A percentile compares a stretch with the other conserved stretches of the same genome.
Evolutionary conservation across 306 rosid species (phyloP).

Genomic region (Erythrophleum fordii): DNA sequence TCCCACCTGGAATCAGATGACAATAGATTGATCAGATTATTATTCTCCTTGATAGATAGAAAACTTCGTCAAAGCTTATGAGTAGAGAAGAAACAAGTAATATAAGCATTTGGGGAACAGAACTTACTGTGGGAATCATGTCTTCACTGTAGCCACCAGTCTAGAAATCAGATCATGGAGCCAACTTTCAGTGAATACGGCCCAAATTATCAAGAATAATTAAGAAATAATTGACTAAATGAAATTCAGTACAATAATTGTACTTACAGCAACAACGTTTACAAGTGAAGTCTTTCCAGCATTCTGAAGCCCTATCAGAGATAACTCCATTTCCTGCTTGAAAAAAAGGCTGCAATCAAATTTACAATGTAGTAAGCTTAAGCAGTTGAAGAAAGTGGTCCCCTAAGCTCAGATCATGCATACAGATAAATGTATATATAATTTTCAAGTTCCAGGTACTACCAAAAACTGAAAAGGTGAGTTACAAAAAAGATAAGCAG

Average conservation of each 20-base stretch:
- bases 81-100: constrained; percentile 26
- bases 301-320: constrained; percentile 92
- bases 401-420: constrained; percentile 18
- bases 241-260: constrained; percentile 24
- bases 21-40: constrained; percentile 27
- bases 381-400: constrained; percentile 31
- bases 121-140: constrained; percentile 91
- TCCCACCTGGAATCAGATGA: constrained; percentile 72
- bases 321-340: constrained; percentile 96
- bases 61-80: constrained; percentile 9
- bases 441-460: constrained; percentile 21
- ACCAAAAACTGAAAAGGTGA: not conserved
- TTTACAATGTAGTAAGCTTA: constrained; percentile 35
- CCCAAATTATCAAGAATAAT: constrained; percentile 7
- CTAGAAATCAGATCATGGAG: constrained; percentile 44
- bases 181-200: constrained; percentile 27
- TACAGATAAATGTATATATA: not conserved
- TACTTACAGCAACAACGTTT: constrained; percentile 87
- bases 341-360: constrained; percentile 85
- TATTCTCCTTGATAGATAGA: not conserved
- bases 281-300: constrained; percentile 97
- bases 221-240: constrained; percentile 5
- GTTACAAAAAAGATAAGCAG: not conserved
- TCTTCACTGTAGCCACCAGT: constrained; percentile 97
- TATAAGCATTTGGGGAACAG: constrained; percentile 28